These are phyloP conservation scores for Picea mariana DNA, from an alignment of 83 land plant genomes.

Conservation along the genomic window DNA sequence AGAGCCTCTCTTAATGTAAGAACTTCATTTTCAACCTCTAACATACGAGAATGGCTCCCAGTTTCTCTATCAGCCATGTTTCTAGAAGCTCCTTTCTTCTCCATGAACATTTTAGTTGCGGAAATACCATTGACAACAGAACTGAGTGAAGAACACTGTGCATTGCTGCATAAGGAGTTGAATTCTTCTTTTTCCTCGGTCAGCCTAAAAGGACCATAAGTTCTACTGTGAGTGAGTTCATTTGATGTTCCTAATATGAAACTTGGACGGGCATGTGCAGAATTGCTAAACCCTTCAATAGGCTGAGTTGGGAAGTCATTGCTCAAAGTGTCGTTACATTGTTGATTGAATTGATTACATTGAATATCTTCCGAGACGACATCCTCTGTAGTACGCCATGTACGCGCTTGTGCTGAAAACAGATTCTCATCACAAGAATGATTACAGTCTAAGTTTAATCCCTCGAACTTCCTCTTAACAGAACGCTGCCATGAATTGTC, in stretches of 20 bases:
- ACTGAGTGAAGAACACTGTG: not conserved
- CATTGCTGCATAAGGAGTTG: not conserved
- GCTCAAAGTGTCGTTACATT: not conserved
- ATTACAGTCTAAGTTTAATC: not conserved
- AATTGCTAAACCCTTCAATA: not conserved
- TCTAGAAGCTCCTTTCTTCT: constrained; percentile 1
- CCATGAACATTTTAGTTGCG: constrained; percentile 5
- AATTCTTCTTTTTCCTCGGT: not conserved
- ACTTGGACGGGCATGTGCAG: not conserved
- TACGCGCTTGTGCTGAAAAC: not conserved
- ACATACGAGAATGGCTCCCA: constrained; percentile 3
- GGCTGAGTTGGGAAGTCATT: not conserved
- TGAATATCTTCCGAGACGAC: not conserved
- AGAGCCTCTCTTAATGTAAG: constrained; percentile 46
- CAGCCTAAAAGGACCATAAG: not conserved
- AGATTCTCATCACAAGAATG: not conserved
- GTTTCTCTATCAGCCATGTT: not conserved
- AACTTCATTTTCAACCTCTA: constrained; percentile 23
- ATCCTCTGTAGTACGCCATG: not conserved
- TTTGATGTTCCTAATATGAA: not conserved
- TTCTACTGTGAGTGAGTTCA: not conserved
- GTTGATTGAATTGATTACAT: not conserved
- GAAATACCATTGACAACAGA: not conserved
- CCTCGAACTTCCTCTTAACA: constrained; percentile 14
- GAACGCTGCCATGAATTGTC: not conserved